Conservation (phyloP, 139 green algal genomes). For the Chlorella sorokiniana region DNA sequence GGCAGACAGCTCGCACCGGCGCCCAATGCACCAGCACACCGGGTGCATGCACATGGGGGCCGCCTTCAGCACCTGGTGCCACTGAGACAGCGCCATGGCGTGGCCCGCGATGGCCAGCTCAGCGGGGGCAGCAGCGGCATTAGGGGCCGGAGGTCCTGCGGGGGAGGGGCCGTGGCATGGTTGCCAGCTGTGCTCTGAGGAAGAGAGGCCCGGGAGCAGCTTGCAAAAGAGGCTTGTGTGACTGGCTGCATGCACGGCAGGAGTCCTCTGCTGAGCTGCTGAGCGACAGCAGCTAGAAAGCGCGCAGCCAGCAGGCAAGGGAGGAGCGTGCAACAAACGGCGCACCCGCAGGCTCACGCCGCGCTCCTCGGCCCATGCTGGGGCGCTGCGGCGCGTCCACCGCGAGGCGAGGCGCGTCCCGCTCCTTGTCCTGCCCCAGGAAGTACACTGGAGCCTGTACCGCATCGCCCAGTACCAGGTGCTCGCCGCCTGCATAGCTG, state of each 20-base stretch:
- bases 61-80: conserved; percentile 76
- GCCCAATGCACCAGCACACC: background rate
- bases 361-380: background rate
- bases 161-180: no score
- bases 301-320: no score
- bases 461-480: background rate
- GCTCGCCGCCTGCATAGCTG: background rate
- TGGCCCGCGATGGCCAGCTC: conserved; percentile 71
- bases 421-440: background rate
- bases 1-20: background rate
- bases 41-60: no score
- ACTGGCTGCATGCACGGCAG: no score
- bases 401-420: background rate
- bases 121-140: conserved; percentile 58
- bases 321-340: no score
- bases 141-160: conserved; percentile 60
- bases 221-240: no score
- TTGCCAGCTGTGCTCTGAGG: no score
- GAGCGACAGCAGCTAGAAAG: no score
- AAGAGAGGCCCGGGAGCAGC: no score
- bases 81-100: conserved; percentile 66
- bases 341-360: conserved; percentile 42
- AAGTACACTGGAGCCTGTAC: conserved; percentile 19
- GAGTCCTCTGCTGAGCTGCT: no score
- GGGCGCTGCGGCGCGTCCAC: conserved; percentile 4